These are phyloP conservation scores for Aegle marmelos DNA, from an alignment of 345 rosid species.

Conservation along the genomic window DNA sequence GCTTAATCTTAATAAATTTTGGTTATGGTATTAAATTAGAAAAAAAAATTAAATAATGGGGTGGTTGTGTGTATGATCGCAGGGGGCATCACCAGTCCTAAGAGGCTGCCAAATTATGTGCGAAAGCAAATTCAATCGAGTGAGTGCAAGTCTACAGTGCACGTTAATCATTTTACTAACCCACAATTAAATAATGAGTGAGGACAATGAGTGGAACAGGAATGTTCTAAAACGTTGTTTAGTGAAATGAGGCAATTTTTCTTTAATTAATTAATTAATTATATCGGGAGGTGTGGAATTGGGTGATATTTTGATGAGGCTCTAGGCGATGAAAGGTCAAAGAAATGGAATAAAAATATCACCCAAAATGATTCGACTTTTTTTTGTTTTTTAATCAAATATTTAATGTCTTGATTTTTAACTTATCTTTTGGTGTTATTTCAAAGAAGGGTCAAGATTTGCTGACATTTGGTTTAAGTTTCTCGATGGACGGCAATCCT, in stretches of 20 bases:
- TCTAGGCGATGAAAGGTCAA: not conserved
- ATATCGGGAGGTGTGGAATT: not conserved
- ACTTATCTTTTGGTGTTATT: not conserved
- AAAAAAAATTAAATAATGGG: not conserved
- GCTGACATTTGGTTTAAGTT: conserved; percentile 17
- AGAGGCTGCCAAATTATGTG: not conserved
- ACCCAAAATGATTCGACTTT: not conserved
- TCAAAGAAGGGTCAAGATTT: conserved; percentile 25
- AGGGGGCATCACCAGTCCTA: not conserved
- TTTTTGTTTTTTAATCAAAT: too few relatives aligned
- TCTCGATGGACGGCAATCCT: not conserved
- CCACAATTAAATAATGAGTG: not conserved
- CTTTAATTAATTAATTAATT: not conserved
- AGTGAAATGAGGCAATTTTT: not conserved
- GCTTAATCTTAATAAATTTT: not conserved
- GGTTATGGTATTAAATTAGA: not conserved
- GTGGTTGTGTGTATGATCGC: not conserved
- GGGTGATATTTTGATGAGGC: not conserved
- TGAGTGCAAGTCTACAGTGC: not conserved
- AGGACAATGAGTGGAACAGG: not conserved
- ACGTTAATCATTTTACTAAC: not conserved
- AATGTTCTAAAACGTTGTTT: not conserved
- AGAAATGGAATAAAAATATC: not conserved
- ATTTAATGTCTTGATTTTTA: not conserved
- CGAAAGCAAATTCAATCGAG: not conserved